Base-by-base conservation (phyloP, 73 alveolate species). In the Paramecium bursaria region DNA sequence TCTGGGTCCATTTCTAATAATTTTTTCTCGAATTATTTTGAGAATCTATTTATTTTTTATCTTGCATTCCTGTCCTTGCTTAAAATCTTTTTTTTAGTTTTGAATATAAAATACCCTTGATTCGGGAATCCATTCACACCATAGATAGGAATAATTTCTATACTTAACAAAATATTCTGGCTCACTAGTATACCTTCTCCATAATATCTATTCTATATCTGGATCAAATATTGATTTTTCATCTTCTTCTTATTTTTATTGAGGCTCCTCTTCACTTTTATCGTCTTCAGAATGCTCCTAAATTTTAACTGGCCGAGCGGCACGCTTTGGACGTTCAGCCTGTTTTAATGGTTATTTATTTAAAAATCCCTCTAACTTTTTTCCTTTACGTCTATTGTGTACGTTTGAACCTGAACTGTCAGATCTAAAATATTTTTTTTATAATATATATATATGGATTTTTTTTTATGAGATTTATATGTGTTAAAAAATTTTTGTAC, bases 41-140 rank as follows among this genome's bases (percentile, higher is more conserved):
- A 53, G 50, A 79, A 79, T 27, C 89, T 33, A 73, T 79, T 79
- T 4, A 79, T 61, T 79, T 79, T 79, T 42, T 79, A 25, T 55
- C 46, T 79, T 42, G 85, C 89, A 79, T 47, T 39, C 48, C 54
- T 79, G 46, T 61, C 75, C 9, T 54, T 73, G 1, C 23, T 53
- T 31, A 79, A 53, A 39, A 79, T 73, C 53, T 79, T 47, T 17
- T 53, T 53, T n/a, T n/a, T n/a, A 33, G 44, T 31, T 27, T 21
- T 27, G 33, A 27, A 30, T 10, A 27, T 2, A 11, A 2, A 50
- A 50, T 57, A 57, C 76, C 33, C 33, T 30, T 57, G 13, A 57
- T 75, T 79, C 89, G 46, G 48, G 50, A 22, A 29, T 25, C 89
- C 89, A 79, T 46, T 79, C 89, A 27, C 89, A 79, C 75, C 76